Base-by-base conservation (phyloP, 805 yeast species). In the Kregervanrija fluxuum region DNA sequence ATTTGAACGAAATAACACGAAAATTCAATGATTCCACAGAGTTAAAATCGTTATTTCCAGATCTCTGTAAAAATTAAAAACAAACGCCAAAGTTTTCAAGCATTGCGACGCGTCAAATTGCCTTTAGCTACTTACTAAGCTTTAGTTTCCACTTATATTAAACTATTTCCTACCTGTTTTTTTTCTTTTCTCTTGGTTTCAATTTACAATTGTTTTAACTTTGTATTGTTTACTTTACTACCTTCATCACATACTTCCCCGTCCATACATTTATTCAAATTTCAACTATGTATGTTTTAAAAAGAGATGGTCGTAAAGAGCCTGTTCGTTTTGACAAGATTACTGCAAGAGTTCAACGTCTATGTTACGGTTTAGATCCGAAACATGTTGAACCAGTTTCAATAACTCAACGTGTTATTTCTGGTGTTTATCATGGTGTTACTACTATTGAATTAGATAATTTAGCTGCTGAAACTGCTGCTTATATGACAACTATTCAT, bases 371-470 rank as follows among this genome's bases (percentile, higher is more conserved):
- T 42, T 77, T 93, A 55, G 96, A 91, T 63, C 74, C 95, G 35
- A 77, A 75, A 40, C 96, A 89, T 65, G 90, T 93, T 48, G 98
- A 93, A 61, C 90, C 98, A 33, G 96, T 86, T 44, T 86, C 93
- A 53, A 89, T 93, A 66, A 91, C 99, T 16, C 98, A 93, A 66
- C 78, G 95, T 61, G 95, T 91, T 56, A 90, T 89, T 51, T 78
- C 93, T 11, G 99, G 99, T 64, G 96, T 93, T 45, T 93, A 91
- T 66, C 95, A 88, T 60, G 98, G 98, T 59, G 99, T 93, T 43
- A 89, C 91, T 59, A 93, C 98, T 44, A 77, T 84, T 49, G 97
- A 93, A 65, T 70, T 85, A 48, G 89, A 81, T 55, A 80, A 81
- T 57, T 65, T 83, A 42, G 68, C 98, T 40, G 97, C 98, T 37